Percentiles rank a stretch among this genome's conserved stretches.
These are phyloP conservation scores for Potentilla sterilis DNA, from an alignment of 306 rosid species.

Conservation along the genomic window DNA sequence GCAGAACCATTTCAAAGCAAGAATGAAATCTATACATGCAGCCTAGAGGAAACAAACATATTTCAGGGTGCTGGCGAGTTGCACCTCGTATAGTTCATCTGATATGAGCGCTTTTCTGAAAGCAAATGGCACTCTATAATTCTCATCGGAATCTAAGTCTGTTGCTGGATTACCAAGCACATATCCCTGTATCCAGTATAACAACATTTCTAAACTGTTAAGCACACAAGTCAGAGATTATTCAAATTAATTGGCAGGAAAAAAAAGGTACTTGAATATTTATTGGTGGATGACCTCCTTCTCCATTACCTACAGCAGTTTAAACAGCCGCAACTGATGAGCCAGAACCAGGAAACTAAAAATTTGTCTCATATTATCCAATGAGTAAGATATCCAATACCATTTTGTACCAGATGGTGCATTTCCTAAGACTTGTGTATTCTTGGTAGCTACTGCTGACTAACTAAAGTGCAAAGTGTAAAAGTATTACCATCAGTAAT, in stretches of 20 bases:
- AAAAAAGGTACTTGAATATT: not conserved
- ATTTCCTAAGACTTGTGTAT: not conserved
- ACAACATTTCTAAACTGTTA: not conserved
- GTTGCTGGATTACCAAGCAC: constrained; percentile 25
- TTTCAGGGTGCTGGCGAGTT: not conserved
- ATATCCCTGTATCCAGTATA: constrained; percentile 19
- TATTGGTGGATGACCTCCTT: not conserved
- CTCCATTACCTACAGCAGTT: constrained; percentile 9
- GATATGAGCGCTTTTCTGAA: constrained; percentile 20
- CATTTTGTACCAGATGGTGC: not conserved
- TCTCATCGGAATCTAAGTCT: rapidly evolving
- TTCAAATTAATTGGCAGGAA: not conserved
- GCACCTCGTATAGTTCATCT: constrained; percentile 19
- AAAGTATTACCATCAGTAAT: constrained; percentile 15
- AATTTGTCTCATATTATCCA: not conserved
- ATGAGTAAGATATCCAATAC: not conserved
- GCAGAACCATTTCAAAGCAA: not conserved
- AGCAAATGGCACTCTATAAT: constrained; percentile 19
- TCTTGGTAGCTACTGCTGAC: not conserved
- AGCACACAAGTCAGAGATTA: not conserved
- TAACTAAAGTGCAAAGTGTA: not conserved
- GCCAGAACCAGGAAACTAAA: not conserved
- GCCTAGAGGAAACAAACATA: not conserved
- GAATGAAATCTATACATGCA: not conserved
- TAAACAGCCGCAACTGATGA: no score